Evolutionary conservation across 768 basidiomycete species (phyloP), one percentile per base, ranked within the genome.

Genomic region (Leucocoprinus birnbaumii): DNA sequence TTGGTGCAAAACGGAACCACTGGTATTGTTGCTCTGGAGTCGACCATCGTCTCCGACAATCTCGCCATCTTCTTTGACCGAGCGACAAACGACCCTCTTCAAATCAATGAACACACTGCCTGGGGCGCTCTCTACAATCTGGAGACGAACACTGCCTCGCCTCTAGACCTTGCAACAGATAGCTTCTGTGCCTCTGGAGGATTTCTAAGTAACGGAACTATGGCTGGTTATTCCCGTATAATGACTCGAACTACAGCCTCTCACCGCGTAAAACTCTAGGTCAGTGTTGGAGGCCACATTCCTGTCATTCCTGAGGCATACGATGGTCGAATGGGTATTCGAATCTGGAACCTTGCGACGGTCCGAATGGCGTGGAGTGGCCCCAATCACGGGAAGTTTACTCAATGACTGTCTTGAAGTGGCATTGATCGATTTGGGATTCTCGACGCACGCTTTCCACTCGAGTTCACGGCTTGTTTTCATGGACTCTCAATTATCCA

Each of bases 61-160:
- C 62, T 68, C 2, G 67, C 67, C 6, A 62, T 68, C 21, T 64
- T 68, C 54, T 65, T 68, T 45, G 67, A 68, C 42, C 49, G 63
- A 42, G 66, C 67, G 4, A 65, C 58, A 13, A 66, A 77, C 54
- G 77, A 79, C 42, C 71, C 75, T 13, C 62, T 78, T 1, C 66
- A 61, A 19, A 64, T 78, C 50, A 66, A 75, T 48, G 73, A 71
- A 1, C 75, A 77, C 55, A 63, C 73, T n/a, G 77, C 77, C 6
- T 78, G 77, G 78, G 73, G 72, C 26, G 74, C 73, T 5, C 63
- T 78, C n/a, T 71, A 75, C 61, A 68, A 78, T 51, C 58, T 79
- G 13, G 63, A 69, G 57, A 75, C 75, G 2, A 71, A 73, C 37
- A 68, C 63, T 2, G 67, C 69, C 1, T 67, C 70, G 10, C 63